Evolutionary conservation across 331 rosid species (phyloP).

Genomic region (Cydonia oblonga): DNA sequence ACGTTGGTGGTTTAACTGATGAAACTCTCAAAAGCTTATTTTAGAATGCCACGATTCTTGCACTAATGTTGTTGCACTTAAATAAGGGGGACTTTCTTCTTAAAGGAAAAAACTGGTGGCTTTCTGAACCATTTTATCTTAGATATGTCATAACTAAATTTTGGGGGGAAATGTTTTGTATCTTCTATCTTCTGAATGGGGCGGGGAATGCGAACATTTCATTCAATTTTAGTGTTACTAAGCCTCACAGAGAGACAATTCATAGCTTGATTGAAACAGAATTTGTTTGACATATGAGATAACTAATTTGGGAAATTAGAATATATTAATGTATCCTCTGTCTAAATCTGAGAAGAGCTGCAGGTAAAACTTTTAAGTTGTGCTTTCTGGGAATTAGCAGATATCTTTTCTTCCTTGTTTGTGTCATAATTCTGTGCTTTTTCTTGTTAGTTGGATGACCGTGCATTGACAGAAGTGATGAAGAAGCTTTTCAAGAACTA

Average conservation of each 20-base stretch:
- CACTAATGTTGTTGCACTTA: background rate
- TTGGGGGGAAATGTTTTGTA: background rate
- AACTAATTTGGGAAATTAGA: background rate
- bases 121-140: background rate
- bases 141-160: background rate
- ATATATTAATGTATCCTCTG: background rate
- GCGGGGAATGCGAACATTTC: background rate
- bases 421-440: constrained; percentile 21
- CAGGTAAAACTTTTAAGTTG: background rate
- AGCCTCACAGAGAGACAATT: background rate
- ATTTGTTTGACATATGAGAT: background rate
- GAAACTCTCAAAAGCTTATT: background rate
- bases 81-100: background rate
- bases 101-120: background rate
- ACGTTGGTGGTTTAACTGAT: background rate
- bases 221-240: background rate
- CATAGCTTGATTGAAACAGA: background rate
- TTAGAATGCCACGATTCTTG: background rate
- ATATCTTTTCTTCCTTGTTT: background rate
- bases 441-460: constrained; percentile 78
- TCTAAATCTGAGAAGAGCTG: background rate
- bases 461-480: constrained; percentile 92
- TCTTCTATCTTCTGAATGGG: background rate
- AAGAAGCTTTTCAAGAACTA: constrained; percentile 97
- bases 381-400: background rate